Evolutionary conservation across 2,329 filamentous ascomycete genomes (phyloP).

Genomic region (Botrytis elliptica): DNA sequence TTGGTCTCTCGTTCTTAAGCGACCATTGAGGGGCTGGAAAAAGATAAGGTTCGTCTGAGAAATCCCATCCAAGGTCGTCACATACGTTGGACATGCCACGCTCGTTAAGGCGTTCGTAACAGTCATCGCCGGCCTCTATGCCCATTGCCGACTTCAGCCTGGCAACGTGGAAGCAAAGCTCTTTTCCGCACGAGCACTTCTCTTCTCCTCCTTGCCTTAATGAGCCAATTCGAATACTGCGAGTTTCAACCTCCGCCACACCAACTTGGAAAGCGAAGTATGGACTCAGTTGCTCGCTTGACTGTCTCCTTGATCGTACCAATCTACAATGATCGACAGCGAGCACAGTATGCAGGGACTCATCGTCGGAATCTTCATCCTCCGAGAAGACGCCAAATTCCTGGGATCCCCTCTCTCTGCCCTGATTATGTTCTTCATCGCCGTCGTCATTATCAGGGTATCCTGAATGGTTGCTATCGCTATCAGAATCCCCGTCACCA

Average conservation of each 20-base stretch:
- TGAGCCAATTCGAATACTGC: constrained; percentile 32
- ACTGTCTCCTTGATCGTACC: constrained; percentile 10
- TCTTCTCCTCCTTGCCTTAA: constrained; percentile 23
- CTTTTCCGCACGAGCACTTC: constrained; percentile 29
- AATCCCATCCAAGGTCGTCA: constrained; percentile 34
- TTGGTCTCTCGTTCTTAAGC: constrained; percentile 29
- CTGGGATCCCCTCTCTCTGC: constrained; percentile 8
- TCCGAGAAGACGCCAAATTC: constrained; percentile 7
- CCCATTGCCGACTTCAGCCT: constrained; percentile 19
- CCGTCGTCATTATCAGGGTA: constrained; percentile 13
- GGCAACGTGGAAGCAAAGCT: constrained; percentile 29
- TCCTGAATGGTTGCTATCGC: constrained; percentile 5
- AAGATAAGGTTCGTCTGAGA: constrained; percentile 29
- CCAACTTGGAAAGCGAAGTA: constrained; percentile 37
- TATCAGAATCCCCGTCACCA: constrained; percentile 23
- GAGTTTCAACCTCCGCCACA: constrained; percentile 31
- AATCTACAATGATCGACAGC: constrained; percentile 28
- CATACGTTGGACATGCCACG: constrained; percentile 33
- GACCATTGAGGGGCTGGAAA: constrained; percentile 31
- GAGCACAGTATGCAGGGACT: constrained; percentile 33
- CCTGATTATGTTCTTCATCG: constrained; percentile 13
- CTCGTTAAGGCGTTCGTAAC: constrained; percentile 31
- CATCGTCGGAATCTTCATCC: constrained; percentile 18
- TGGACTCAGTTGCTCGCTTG: neutral
- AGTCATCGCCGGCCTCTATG: constrained; percentile 10